These are phyloP conservation scores for Diplodia intermedia DNA, from an alignment of 2,329 filamentous ascomycete species.

Conservation along the genomic window DNA sequence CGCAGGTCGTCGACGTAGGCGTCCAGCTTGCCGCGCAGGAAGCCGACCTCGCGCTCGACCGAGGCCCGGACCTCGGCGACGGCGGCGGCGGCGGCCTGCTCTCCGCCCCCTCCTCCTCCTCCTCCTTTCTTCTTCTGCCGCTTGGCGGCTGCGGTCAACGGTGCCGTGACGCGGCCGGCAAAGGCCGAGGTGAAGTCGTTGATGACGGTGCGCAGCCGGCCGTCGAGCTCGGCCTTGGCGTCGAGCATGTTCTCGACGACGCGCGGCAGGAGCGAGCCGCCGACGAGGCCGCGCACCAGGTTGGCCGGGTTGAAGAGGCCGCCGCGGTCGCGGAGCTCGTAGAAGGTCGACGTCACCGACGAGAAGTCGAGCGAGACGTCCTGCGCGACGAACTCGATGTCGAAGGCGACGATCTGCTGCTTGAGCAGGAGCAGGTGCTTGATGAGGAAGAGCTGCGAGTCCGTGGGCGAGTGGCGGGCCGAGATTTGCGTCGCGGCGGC, in stretches of 20 bases:
- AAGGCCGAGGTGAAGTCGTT: conserved; percentile 70
- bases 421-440: conserved; percentile 95
- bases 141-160: conserved; percentile 45
- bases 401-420: conserved; percentile 93
- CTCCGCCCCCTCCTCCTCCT: too few relatives aligned
- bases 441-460: conserved; percentile 90
- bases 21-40: conserved; percentile 63
- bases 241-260: conserved; percentile 76
- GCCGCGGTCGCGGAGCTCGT: conserved; percentile 69
- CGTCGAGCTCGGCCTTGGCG: conserved; percentile 72
- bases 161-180: conserved; percentile 62
- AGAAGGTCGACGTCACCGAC: conserved; percentile 70
- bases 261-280: conserved; percentile 65
- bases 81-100: conserved; percentile 35
- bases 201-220: conserved; percentile 66
- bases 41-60: conserved; percentile 63
- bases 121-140: conserved; percentile 34
- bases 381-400: conserved; percentile 79
- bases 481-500: conserved; percentile 76
- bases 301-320: conserved; percentile 70
- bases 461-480: conserved; percentile 67
- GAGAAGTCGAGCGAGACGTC: conserved; percentile 69
- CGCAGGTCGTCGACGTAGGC: conserved; percentile 70
- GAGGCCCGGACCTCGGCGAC: conserved; percentile 55
- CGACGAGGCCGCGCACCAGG: conserved; percentile 65